These are phyloP conservation scores for Elongisporangium undulatum DNA, from an alignment of 352 stramenopile species.

Conservation along the genomic window DNA sequence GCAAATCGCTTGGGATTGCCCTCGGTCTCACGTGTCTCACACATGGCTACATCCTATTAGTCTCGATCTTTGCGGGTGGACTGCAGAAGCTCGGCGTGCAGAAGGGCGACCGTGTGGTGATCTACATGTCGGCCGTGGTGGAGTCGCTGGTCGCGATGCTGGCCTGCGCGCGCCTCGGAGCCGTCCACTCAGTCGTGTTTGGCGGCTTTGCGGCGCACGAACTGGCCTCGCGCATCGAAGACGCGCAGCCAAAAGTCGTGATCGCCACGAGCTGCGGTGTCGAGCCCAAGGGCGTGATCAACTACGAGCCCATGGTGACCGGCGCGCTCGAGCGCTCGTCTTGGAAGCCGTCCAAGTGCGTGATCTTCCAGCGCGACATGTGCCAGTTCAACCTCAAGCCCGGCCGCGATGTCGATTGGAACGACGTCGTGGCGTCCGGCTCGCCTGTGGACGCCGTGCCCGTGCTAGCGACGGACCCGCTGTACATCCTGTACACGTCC, in stretches of 20 bases:
- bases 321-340: constrained; percentile 56
- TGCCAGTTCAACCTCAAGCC: constrained; percentile 39
- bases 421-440: constrained; percentile 39
- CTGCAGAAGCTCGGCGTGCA: constrained; percentile 50
- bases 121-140: constrained; percentile 97
- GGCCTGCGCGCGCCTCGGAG: constrained; percentile 95
- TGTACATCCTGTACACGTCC: constrained; percentile 83
- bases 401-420: constrained; percentile 46
- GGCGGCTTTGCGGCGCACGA: constrained; percentile 85
- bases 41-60: constrained; percentile 10
- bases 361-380: constrained; percentile 73
- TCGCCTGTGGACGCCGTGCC: constrained; percentile 32
- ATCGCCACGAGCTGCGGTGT: constrained; percentile 69
- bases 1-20: neutral
- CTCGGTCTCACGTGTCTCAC: neutral
- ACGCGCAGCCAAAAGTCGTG: constrained; percentile 76
- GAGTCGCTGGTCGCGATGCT: constrained; percentile 96
- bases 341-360: constrained; percentile 48
- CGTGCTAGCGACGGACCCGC: constrained; percentile 51
- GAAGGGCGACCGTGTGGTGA: constrained; percentile 92
- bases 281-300: constrained; percentile 66
- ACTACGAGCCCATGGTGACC: constrained; percentile 75
- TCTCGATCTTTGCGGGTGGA: constrained; percentile 54
- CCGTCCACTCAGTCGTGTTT: constrained; percentile 92
- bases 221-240: constrained; percentile 79